phyloP scores from a whole-genome alignment of 176 grass and related monocot genomes.

The Zoysia japonica region DNA sequence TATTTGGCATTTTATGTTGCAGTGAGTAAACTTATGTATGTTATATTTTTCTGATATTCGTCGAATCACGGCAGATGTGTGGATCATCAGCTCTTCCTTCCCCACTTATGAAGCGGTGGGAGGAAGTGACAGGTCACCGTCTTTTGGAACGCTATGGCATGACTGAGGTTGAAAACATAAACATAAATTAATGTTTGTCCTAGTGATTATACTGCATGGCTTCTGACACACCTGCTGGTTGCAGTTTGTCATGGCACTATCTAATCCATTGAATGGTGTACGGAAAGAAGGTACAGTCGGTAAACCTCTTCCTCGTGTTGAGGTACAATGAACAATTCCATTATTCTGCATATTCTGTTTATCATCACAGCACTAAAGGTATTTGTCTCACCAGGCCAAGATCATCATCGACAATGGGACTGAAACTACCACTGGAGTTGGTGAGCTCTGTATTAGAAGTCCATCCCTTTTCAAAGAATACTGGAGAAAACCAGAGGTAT shows the following conservation, averaged over 20 bases:
- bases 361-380: slow-evolving; percentile 10
- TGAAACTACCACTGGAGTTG: slow-evolving; percentile 62
- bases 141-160: slow-evolving; percentile 98
- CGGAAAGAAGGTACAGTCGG: slow-evolving; percentile 90
- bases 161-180: slow-evolving; percentile 74
- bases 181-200: not conserved
- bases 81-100: slow-evolving; percentile 97
- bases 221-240: slow-evolving; percentile 33
- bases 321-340: slow-evolving; percentile 55
- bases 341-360: slow-evolving; percentile 27
- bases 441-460: slow-evolving; percentile 93
- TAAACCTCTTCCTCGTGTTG: slow-evolving; percentile 81
- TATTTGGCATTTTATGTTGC: not conserved
- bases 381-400: slow-evolving; percentile 65
- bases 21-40: not conserved
- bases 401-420: slow-evolving; percentile 74
- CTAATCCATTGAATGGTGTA: slow-evolving; percentile 82
- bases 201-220: slow-evolving; percentile 12
- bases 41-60: slow-evolving; percentile 20
- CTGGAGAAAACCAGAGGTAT: slow-evolving; percentile 83
- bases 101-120: slow-evolving; percentile 89
- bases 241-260: slow-evolving; percentile 96
- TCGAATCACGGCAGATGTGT: slow-evolving; percentile 74
- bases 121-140: slow-evolving; percentile 80
- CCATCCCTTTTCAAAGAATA: slow-evolving; percentile 96